A percentile compares a stretch with the other conserved stretches of the same genome.
phyloP scores from a whole-genome alignment of 176 grass and related monocot species.

The Aegilops umbellulata region DNA sequence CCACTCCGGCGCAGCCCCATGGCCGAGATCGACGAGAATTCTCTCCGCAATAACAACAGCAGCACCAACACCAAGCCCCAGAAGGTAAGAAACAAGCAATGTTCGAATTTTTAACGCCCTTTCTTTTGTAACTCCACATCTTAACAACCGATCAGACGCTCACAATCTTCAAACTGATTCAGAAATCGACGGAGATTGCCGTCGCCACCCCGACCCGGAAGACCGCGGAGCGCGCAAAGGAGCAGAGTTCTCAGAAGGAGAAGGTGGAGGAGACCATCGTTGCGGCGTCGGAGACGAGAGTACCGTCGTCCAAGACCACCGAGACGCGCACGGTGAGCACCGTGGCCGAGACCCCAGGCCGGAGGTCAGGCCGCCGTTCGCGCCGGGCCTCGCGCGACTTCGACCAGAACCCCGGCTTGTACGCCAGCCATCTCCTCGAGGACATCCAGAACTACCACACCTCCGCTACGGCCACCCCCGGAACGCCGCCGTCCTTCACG shows the following conservation, averaged over 20 bases:
- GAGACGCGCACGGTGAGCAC: conserved; percentile 22
- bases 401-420: conserved; percentile 52
- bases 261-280: neutral
- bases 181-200: conserved; percentile 31
- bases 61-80: conserved; percentile 34
- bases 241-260: neutral
- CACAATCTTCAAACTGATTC: neutral
- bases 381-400: conserved; percentile 69
- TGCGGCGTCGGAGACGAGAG: conserved; percentile 15
- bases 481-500: conserved; percentile 37
- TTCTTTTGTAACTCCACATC: neutral
- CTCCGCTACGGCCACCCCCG: neutral
- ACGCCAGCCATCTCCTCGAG: conserved; percentile 71
- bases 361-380: conserved; percentile 48
- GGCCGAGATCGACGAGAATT: conserved; percentile 80
- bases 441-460: conserved; percentile 90
- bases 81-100: conserved; percentile 44
- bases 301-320: conserved; percentile 38
- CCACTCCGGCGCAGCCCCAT: conserved; percentile 78
- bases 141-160: neutral
- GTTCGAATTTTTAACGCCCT: neutral
- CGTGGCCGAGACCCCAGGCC: conserved; percentile 32
- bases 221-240: conserved; percentile 5
- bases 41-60: conserved; percentile 15
- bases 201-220: neutral